phyloP scores from a whole-genome alignment of 371 early-diverging fungal species.

The Neoconidiobolus thromboides region DNA sequence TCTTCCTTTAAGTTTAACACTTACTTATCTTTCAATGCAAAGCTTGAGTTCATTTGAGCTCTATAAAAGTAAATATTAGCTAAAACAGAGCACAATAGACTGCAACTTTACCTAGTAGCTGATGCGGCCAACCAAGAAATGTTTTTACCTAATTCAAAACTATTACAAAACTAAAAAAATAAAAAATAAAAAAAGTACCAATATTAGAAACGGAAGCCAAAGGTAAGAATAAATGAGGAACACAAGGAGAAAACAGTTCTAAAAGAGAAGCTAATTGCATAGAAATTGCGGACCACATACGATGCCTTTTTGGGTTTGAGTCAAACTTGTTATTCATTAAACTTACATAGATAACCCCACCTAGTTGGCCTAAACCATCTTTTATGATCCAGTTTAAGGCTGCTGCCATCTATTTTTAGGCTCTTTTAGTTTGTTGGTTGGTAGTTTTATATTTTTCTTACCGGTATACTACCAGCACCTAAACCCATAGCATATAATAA shows the following conservation, averaged over 20 bases:
- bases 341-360: slow-evolving; percentile 60
- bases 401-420: slow-evolving; percentile 29
- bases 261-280: slow-evolving; percentile 44
- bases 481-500: slow-evolving; percentile 53
- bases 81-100: background rate
- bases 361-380: slow-evolving; percentile 64
- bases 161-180: background rate
- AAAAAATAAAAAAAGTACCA: slow-evolving; percentile 12
- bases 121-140: slow-evolving; percentile 55
- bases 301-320: slow-evolving; percentile 49
- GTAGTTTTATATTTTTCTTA: slow-evolving; percentile 1
- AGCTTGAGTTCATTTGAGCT: slow-evolving; percentile 49
- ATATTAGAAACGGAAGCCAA: slow-evolving; percentile 58
- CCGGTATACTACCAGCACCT: slow-evolving; percentile 36
- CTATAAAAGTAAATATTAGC: slow-evolving; percentile 8
- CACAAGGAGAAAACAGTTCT: slow-evolving; percentile 49
- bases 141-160: slow-evolving; percentile 33
- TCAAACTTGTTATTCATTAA: slow-evolving; percentile 45
- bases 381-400: slow-evolving; percentile 73
- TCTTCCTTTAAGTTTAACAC: background rate
- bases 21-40: slow-evolving; percentile 40
- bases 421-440: too few species aligned
- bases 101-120: slow-evolving; percentile 26
- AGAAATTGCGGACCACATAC: slow-evolving; percentile 34
- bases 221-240: slow-evolving; percentile 39